Conservation (phyloP, 495 filamentous ascomycete genomes). For the Recurvomyces mirabilis region DNA sequence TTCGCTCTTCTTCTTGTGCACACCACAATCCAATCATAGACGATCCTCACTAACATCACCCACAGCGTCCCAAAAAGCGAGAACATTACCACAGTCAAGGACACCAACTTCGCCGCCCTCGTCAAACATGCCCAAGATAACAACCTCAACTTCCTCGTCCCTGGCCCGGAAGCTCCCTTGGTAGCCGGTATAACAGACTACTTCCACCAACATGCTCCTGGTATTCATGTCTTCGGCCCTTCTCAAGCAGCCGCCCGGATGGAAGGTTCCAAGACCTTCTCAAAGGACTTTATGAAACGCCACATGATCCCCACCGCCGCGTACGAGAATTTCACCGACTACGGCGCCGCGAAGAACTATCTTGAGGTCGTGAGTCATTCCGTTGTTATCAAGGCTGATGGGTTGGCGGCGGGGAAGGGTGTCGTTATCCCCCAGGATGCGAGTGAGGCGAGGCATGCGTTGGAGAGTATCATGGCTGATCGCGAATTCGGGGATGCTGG, state of each 20-base stretch:
- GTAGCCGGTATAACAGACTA: conserved; percentile 79
- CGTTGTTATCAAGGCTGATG: conserved; percentile 82
- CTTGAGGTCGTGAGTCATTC: conserved; percentile 61
- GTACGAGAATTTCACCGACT: conserved; percentile 79
- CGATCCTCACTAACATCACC: conserved; percentile 1
- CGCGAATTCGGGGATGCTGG: conserved; percentile 81
- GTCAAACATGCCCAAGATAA: conserved; percentile 62
- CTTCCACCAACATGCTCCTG: conserved; percentile 46
- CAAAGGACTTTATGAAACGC: conserved; percentile 95
- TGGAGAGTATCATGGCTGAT: conserved; percentile 82
- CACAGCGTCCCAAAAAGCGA: conserved; percentile 50
- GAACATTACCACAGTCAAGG: conserved; percentile 55
- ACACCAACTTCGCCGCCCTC: conserved; percentile 66
- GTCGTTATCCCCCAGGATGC: conserved; percentile 74
- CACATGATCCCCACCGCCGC: conserved; percentile 82
- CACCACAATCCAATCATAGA: too few species aligned
- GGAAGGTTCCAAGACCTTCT: conserved; percentile 94
- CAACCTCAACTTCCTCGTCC: conserved; percentile 71
- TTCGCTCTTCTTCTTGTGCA: too few species aligned
- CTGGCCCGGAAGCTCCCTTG: conserved; percentile 87
- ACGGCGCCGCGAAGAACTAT: conserved; percentile 64
- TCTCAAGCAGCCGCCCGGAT: conserved; percentile 74
- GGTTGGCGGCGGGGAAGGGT: conserved; percentile 82
- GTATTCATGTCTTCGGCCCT: conserved; percentile 79
- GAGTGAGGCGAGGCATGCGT: conserved; percentile 67